phyloP scores from a whole-genome alignment of 169 alveolate species.

The Neospora caninum region DNA sequence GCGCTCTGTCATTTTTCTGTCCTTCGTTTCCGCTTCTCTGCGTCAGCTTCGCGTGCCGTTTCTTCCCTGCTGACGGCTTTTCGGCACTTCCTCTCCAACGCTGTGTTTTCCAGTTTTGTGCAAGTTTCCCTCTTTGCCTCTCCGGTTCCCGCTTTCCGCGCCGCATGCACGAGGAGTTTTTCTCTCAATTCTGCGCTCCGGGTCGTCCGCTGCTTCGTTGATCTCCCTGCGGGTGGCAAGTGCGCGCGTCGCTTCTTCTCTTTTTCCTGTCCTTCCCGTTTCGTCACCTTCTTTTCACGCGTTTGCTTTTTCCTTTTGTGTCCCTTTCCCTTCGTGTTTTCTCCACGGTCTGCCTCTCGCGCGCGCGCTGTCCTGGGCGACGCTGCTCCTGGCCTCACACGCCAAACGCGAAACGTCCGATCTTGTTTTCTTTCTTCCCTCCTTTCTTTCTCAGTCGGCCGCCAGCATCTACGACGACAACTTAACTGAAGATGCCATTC shows the following conservation, averaged over 20 bases:
- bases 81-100: background rate
- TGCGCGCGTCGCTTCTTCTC: no score
- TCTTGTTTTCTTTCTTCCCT: background rate
- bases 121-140: no score
- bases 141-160: no score
- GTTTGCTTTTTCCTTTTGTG: no score
- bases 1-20: background rate
- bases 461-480: conserved; percentile 52
- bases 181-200: no score
- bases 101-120: background rate
- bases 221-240: no score
- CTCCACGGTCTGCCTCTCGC: background rate
- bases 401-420: background rate
- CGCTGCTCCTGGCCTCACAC: background rate
- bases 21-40: background rate
- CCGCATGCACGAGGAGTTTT: no score
- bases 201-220: no score
- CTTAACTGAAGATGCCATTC: conserved; percentile 54
- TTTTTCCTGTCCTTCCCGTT: no score
- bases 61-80: background rate
- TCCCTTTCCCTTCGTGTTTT: no score
- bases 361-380: background rate
- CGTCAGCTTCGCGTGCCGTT: background rate
- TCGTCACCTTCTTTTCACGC: no score
- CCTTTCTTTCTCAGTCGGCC: conserved; percentile 51